Conservation (phyloP, 2,329 filamentous ascomycete genomes). For the Trichophyton verrucosum region DNA sequence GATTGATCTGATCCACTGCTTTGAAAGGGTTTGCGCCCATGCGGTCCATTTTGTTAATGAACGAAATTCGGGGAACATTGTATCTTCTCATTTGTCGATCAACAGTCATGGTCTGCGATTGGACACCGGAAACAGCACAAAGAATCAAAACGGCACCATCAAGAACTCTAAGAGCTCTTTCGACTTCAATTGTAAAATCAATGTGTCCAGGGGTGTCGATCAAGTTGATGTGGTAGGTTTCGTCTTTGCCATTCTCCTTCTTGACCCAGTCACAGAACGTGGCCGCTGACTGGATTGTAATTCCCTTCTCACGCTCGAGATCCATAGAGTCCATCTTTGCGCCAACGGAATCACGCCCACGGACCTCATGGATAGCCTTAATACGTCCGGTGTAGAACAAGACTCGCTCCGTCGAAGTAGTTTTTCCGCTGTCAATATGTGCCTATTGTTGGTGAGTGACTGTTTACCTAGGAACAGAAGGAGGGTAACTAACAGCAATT, state of each 20-base stretch:
- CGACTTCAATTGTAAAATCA: constrained; percentile 97
- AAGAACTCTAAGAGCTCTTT: constrained; percentile 83
- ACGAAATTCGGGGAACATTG: constrained; percentile 87
- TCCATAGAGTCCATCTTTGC: constrained; percentile 99
- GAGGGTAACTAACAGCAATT: constrained; percentile 56
- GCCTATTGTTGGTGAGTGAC: constrained; percentile 33
- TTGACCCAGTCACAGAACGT: constrained; percentile 97
- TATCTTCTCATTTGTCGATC: constrained; percentile 98
- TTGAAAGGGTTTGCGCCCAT: constrained; percentile 99
- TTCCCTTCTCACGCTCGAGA: constrained; percentile 92
- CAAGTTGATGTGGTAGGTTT: constrained; percentile 94
- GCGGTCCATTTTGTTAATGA: constrained; percentile 99
- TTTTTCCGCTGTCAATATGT: constrained; percentile 98
- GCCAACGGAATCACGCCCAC: constrained; percentile 78
- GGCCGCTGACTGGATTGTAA: constrained; percentile 95
- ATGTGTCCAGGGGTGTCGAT: constrained; percentile 98
- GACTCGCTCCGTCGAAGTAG: constrained; percentile 88
- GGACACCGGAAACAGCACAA: constrained; percentile 91
- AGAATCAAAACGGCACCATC: constrained; percentile 98
- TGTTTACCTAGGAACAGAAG: neutral
- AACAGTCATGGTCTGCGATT: constrained; percentile 95
- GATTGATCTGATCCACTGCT: constrained; percentile 92
- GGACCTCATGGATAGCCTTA: constrained; percentile 89
- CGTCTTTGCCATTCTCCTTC: constrained; percentile 66
- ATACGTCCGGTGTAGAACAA: constrained; percentile 97